Evolutionary conservation across 2,329 filamentous ascomycete species (phyloP), one percentile per base, ranked within the genome.

Genomic region (Salinomyces thailandicus): DNA sequence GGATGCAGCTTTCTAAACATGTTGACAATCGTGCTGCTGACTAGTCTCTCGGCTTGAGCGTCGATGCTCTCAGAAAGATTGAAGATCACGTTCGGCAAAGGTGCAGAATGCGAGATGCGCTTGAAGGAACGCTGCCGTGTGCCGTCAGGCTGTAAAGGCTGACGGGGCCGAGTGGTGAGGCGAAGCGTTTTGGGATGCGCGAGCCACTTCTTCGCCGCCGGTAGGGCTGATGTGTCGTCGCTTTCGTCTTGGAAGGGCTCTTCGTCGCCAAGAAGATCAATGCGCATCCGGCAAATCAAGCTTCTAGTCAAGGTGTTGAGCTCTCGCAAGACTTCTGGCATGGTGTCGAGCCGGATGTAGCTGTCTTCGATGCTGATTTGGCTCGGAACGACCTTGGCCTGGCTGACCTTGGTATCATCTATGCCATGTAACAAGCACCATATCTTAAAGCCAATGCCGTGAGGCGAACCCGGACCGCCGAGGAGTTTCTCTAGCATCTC

Each of bases 331-430:
- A 93, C 75, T 40, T 78, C 71, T 1, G 73, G 59, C 35, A 80
- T 55, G 0, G 69, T 77, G 47, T 81, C 73, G 1, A 94, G 65
- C 0, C 77, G 75, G 16, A 75, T 71, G 57, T 93, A 96, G 12
- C 85, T 91, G 60, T 96, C 87, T 55, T 96, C 89, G 45, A 96
- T 91, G 58, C 85, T 91, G 55, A 96, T 93, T 59, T 95, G 87
- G 1, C 76, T 77, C 0, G 89, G 89, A 1, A 93, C 61, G 30
- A 77, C 73, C 47, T 74, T 75, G 2, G 77, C 81, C 44, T 77
- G 69, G 33, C 77, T 76, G 13, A 96, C 85, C 40, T 84, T 77
- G 1, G 72, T 69, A 35, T 77, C 63, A 56, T 96, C 89, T 18
- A 85, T 68, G 5, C 87, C 89, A 55, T 95, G 80, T 2, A 96